Percentiles rank a stretch among this genome's conserved stretches.
phyloP scores from a whole-genome alignment of 345 rosid species.

The Euphorbia pulcherrima region DNA sequence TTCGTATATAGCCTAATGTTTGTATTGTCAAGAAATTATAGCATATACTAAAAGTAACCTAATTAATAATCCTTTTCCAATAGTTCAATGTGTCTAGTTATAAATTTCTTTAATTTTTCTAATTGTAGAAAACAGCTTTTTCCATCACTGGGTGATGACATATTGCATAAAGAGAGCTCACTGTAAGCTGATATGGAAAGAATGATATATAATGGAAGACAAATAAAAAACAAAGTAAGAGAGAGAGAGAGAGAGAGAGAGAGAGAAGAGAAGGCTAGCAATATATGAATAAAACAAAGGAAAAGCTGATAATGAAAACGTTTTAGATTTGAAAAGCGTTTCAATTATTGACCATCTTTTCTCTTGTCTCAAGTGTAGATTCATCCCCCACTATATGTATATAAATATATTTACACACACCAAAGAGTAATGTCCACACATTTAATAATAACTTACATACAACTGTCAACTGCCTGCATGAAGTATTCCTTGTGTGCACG shows the following conservation, averaged over 20 bases:
- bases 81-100: no score
- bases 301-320: constrained; percentile 4
- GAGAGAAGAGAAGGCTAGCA: constrained; percentile 3
- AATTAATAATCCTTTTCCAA: no score
- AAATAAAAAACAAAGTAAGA: neutral
- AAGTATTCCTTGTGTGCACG: no score
- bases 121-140: neutral
- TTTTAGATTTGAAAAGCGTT: neutral
- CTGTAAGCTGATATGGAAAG: constrained; percentile 6
- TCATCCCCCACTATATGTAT: neutral
- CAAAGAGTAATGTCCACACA: neutral
- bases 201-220: neutral
- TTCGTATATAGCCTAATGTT: no score
- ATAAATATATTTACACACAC: no score
- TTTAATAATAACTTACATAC: neutral
- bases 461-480: no score
- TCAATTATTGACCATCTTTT: neutral
- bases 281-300: neutral
- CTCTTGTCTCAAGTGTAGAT: neutral
- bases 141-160: neutral
- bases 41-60: no score
- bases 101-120: no score
- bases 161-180: neutral
- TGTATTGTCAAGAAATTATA: no score
- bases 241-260: no score